A percentile compares a stretch with the other conserved stretches of the same genome.
Conservation (phyloP, 345 rosid genomes). For the Gossypium bickii region DNA sequence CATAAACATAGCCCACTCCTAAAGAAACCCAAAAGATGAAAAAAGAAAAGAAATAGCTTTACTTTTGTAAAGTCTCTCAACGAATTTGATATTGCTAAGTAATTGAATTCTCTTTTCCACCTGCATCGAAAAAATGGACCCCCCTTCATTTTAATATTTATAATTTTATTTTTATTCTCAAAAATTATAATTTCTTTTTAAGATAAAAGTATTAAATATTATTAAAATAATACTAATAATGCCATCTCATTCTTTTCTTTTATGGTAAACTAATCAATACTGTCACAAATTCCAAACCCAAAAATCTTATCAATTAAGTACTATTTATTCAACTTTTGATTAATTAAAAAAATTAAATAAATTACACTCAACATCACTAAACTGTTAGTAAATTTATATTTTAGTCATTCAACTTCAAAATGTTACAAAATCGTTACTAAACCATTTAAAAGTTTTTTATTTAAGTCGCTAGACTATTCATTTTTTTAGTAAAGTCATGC, state of each 20-base stretch:
- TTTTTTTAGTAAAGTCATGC: too few species aligned
- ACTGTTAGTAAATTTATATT: too few species aligned
- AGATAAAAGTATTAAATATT: too few species aligned
- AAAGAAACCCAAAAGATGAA: conserved; percentile 19
- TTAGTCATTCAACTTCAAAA: too few species aligned
- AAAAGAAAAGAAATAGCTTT: not conserved
- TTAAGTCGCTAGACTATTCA: too few species aligned
- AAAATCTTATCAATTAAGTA: not conserved
- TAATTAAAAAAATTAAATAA: too few species aligned
- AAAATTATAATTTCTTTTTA: not conserved
- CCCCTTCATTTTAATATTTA: not conserved
- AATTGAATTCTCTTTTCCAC: not conserved
- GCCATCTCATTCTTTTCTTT: not conserved
- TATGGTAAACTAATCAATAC: not conserved
- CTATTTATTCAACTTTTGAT: too few species aligned
- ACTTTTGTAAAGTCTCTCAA: conserved; percentile 11
- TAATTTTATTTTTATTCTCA: not conserved
- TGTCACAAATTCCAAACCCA: not conserved
- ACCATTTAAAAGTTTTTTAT: too few species aligned
- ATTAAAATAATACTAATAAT: not conserved
- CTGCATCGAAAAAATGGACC: not conserved
- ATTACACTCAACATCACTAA: too few species aligned
- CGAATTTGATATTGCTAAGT: conserved; percentile 1
- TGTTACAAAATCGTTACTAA: too few species aligned
- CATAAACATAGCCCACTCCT: conserved; percentile 22